Evolutionary conservation across 2,329 filamentous ascomycete species (phyloP).

Genomic region (Talaromyces albobiverticillius): DNA sequence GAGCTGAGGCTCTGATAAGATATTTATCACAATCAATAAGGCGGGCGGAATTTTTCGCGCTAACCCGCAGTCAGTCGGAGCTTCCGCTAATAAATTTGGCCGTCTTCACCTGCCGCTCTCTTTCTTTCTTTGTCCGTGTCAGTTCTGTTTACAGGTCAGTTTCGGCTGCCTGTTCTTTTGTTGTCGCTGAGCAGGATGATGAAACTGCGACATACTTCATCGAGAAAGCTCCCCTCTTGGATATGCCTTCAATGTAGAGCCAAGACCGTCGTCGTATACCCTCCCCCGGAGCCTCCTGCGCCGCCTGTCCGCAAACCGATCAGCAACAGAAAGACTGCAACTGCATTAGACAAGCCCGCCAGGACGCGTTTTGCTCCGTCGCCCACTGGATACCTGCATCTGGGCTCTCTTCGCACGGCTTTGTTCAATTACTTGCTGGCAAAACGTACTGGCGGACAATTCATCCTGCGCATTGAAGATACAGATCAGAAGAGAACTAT

Average conservation of each 20-base stretch:
- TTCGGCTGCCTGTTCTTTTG: too few relatives aligned
- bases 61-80: slow-evolving; percentile 1
- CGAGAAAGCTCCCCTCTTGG: slow-evolving; percentile 28
- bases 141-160: too few relatives aligned
- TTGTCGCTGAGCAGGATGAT: slow-evolving; percentile 5
- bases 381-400: slow-evolving; percentile 87
- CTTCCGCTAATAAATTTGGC: neutral
- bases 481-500: slow-evolving; percentile 91
- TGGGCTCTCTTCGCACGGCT: slow-evolving; percentile 87
- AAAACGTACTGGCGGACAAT: slow-evolving; percentile 81
- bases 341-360: slow-evolving; percentile 54
- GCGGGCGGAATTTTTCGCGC: slow-evolving; percentile 9
- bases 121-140: neutral
- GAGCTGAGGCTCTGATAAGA: slow-evolving; percentile 9
- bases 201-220: neutral
- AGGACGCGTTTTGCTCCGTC: slow-evolving; percentile 92
- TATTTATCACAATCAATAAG: neutral
- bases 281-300: slow-evolving; percentile 20
- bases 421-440: slow-evolving; percentile 96
- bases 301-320: slow-evolving; percentile 19
- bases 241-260: slow-evolving; percentile 35
- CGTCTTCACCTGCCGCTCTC: neutral
- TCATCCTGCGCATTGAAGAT: slow-evolving; percentile 88
- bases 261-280: slow-evolving; percentile 26
- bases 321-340: slow-evolving; percentile 33